Conservation (phyloP, 257 asterid genomes). For the Solanum appendiculatum region DNA sequence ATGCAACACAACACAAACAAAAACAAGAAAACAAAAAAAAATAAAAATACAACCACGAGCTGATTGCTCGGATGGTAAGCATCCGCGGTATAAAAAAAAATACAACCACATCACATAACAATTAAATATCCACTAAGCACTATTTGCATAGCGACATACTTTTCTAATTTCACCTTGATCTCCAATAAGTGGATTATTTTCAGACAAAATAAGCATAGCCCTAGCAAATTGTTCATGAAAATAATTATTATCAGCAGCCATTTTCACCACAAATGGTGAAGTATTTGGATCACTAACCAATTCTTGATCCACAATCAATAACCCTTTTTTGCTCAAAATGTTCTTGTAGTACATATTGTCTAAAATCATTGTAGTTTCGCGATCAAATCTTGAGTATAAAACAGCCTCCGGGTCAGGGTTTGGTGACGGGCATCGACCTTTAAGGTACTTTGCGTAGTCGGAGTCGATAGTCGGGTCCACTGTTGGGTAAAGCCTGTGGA, state of each 20-base stretch:
- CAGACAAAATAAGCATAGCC: conserved; percentile 53
- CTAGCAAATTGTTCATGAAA: conserved; percentile 61
- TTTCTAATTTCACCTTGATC: conserved; percentile 60
- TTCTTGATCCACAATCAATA: conserved; percentile 44
- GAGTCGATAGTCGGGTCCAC: conserved; percentile 56
- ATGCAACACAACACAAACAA: neutral
- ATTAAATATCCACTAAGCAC: neutral
- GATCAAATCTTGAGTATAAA: conserved; percentile 47
- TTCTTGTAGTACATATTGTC: conserved; percentile 69
- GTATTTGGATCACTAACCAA: conserved; percentile 51
- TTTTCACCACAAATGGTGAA: conserved; percentile 55
- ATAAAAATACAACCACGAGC: neutral
- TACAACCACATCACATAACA: neutral
- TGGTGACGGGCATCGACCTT: conserved; percentile 51
- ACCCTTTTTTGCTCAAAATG: conserved; percentile 43
- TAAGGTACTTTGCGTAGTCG: conserved; percentile 42
- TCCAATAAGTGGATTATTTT: conserved; percentile 51
- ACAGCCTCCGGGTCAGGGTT: conserved; percentile 40
- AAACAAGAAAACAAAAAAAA: neutral
- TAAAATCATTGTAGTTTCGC: conserved; percentile 42
- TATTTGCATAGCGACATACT: conserved; percentile 55
- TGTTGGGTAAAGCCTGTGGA: conserved; percentile 59
- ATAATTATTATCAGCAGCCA: conserved; percentile 66
- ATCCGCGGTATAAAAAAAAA: too few relatives aligned
- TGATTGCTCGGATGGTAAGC: neutral